These are phyloP conservation scores for Fusarium zealandicum DNA, from an alignment of 2,329 filamentous ascomycete species.

Conservation along the genomic window DNA sequence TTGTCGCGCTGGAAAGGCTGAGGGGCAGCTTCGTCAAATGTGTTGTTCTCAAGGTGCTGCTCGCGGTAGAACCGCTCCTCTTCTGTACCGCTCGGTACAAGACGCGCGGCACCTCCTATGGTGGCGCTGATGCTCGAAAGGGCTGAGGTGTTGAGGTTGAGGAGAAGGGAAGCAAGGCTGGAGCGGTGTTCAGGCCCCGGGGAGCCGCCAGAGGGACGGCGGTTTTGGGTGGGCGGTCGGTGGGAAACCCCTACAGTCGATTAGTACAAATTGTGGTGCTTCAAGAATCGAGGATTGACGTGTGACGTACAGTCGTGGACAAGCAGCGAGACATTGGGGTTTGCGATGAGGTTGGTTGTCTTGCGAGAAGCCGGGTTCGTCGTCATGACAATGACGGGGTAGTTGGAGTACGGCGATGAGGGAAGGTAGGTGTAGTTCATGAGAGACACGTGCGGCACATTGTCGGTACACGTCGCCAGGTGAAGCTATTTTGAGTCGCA, in stretches of 20 bases:
- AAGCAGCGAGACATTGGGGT: slow-evolving; percentile 89
- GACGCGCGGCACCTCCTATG: slow-evolving; percentile 84
- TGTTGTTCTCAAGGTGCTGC: slow-evolving; percentile 90
- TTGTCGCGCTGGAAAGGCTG: slow-evolving; percentile 44
- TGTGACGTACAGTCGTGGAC: slow-evolving; percentile 80
- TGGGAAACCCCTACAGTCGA: slow-evolving; percentile 76
- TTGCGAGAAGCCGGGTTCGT: slow-evolving; percentile 82
- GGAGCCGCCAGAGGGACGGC: slow-evolving; percentile 66
- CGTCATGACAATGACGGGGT: slow-evolving; percentile 95
- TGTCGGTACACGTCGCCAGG: slow-evolving; percentile 85
- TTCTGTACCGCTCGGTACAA: slow-evolving; percentile 75
- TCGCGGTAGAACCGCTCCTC: slow-evolving; percentile 86
- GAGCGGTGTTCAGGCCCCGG: slow-evolving; percentile 71
- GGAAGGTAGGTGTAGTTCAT: slow-evolving; percentile 99
- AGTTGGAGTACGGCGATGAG: slow-evolving; percentile 70
- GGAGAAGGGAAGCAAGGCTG: slow-evolving; percentile 80
- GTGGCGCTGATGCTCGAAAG: slow-evolving; percentile 90
- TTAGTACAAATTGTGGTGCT: slow-evolving; percentile 1
- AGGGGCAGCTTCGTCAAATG: slow-evolving; percentile 68
- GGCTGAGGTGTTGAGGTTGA: slow-evolving; percentile 90
- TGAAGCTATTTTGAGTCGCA: slow-evolving; percentile 71
- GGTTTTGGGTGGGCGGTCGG: slow-evolving; percentile 77
- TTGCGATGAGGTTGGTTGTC: slow-evolving; percentile 80
- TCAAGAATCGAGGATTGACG: neutral
- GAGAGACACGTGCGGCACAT: slow-evolving; percentile 88